These are phyloP conservation scores for Ustilago tritici DNA, from an alignment of 1,284 basidiomycete genomes.

Conservation along the genomic window DNA sequence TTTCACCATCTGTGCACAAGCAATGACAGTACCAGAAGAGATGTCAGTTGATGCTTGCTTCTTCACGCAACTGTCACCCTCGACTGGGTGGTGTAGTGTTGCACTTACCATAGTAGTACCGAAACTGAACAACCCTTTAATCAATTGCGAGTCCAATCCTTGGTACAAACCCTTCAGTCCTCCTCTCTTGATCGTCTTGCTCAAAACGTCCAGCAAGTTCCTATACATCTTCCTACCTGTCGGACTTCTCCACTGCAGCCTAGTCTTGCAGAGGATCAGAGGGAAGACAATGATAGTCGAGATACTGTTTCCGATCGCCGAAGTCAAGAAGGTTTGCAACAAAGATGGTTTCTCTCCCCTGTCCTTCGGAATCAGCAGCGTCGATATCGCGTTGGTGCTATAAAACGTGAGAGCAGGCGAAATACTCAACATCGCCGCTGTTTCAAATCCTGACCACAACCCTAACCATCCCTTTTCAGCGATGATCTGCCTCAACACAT, in stretches of 20 bases:
- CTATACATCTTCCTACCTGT: constrained; percentile 63
- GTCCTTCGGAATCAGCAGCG: constrained; percentile 60
- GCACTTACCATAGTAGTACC: constrained; percentile 61
- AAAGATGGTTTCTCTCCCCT: constrained; percentile 52
- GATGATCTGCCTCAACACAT: constrained; percentile 67
- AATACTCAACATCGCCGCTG: constrained; percentile 68
- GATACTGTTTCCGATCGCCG: constrained; percentile 71
- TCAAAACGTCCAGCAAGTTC: constrained; percentile 57
- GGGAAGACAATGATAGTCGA: constrained; percentile 70
- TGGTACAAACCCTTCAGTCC: constrained; percentile 60
- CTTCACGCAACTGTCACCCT: not conserved
- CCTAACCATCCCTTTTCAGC: constrained; percentile 69
- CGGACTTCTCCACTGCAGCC: constrained; percentile 69
- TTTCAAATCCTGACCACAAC: constrained; percentile 70
- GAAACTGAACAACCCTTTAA: constrained; percentile 60
- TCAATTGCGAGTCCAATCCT: constrained; percentile 60
- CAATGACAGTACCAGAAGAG: not conserved
- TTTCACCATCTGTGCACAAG: constrained; percentile 53
- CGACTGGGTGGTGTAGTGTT: too few relatives aligned
- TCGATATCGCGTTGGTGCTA: constrained; percentile 51
- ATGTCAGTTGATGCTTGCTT: not conserved
- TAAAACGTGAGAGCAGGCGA: constrained; percentile 71
- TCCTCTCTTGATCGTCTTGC: constrained; percentile 51
- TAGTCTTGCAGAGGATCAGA: constrained; percentile 71
- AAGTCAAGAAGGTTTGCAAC: constrained; percentile 70